Evolutionary conservation across 331 rosid genomes (phyloP).

Genomic region (Cydonia oblonga): DNA sequence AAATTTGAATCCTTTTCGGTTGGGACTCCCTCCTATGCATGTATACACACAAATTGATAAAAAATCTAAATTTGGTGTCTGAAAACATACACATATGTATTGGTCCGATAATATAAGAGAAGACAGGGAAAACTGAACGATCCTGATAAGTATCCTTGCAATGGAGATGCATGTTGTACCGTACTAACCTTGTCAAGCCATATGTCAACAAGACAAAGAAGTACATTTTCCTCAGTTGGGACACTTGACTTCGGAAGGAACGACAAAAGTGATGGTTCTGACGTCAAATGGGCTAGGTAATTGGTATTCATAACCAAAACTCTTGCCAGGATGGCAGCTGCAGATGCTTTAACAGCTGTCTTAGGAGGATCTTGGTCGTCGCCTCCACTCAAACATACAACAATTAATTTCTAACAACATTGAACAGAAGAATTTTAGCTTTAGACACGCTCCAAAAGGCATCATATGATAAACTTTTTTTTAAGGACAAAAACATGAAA

Average conservation of each 20-base stretch:
- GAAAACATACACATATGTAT: background rate
- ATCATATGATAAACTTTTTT: background rate
- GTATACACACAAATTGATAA: background rate
- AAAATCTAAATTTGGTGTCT: background rate
- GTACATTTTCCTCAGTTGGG: conserved; percentile 60
- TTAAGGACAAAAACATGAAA: background rate
- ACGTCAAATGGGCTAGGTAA: conserved; percentile 71
- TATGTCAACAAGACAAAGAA: conserved; percentile 78
- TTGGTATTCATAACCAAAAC: conserved; percentile 90
- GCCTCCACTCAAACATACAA: conserved; percentile 74
- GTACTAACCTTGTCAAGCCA: conserved; percentile 93
- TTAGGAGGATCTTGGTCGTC: conserved; percentile 78
- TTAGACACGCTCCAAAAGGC: conserved; percentile 3
- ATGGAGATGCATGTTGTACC: background rate
- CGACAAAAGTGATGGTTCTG: conserved; percentile 59
- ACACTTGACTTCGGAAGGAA: conserved; percentile 66
- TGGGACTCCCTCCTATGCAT: background rate
- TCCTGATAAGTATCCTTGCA: conserved; percentile 1
- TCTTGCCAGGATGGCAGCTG: conserved; percentile 95
- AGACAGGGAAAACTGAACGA: conserved; percentile 2
- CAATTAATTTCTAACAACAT: conserved; percentile 57
- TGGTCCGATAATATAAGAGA: background rate
- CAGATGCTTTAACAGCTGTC: conserved; percentile 73
- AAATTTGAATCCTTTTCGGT: background rate
- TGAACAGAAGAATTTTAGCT: conserved; percentile 4